phyloP scores from a whole-genome alignment of 2,329 filamentous ascomycete genomes.

The Nothomitra cinnamomea region DNA sequence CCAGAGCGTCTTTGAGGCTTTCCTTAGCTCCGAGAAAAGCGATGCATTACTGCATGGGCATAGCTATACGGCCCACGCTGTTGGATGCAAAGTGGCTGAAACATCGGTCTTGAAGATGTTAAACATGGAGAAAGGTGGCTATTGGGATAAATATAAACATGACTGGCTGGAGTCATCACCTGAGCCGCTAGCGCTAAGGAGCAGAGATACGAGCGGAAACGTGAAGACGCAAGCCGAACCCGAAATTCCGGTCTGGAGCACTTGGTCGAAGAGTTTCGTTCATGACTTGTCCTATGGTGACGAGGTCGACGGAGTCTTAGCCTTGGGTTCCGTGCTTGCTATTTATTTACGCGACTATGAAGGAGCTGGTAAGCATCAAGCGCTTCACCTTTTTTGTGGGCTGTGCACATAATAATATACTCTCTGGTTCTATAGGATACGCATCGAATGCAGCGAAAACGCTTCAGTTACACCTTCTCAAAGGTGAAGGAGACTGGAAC shows the following conservation, averaged over 20 bases:
- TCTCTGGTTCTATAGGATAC: neutral
- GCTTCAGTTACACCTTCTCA: slow-evolving; percentile 24
- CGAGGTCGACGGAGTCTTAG: slow-evolving; percentile 48
- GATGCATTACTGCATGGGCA: slow-evolving; percentile 72
- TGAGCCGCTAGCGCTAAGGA: neutral
- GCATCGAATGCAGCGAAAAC: slow-evolving; percentile 21
- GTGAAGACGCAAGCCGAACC: no score
- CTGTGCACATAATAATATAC: neutral
- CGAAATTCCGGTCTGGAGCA: slow-evolving; percentile 48
- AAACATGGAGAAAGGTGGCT: slow-evolving; percentile 35
- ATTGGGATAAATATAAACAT: slow-evolving; percentile 38
- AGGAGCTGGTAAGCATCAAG: slow-evolving; percentile 25
- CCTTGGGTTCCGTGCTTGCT: slow-evolving; percentile 57
- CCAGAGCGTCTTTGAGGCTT: slow-evolving; percentile 53
- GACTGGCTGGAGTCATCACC: slow-evolving; percentile 26
- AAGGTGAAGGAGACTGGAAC: slow-evolving; percentile 24
- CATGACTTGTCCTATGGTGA: slow-evolving; percentile 36
- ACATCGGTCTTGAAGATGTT: slow-evolving; percentile 44
- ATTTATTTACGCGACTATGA: slow-evolving; percentile 37
- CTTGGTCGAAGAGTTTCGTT: slow-evolving; percentile 49
- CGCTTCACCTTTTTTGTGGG: neutral
- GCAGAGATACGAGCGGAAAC: neutral
- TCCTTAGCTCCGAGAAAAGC: slow-evolving; percentile 54
- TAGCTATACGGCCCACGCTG: slow-evolving; percentile 70
- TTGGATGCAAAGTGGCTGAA: slow-evolving; percentile 66